These are phyloP conservation scores for Phytophthora pini DNA, from an alignment of 352 stramenopile genomes.

Conservation along the genomic window DNA sequence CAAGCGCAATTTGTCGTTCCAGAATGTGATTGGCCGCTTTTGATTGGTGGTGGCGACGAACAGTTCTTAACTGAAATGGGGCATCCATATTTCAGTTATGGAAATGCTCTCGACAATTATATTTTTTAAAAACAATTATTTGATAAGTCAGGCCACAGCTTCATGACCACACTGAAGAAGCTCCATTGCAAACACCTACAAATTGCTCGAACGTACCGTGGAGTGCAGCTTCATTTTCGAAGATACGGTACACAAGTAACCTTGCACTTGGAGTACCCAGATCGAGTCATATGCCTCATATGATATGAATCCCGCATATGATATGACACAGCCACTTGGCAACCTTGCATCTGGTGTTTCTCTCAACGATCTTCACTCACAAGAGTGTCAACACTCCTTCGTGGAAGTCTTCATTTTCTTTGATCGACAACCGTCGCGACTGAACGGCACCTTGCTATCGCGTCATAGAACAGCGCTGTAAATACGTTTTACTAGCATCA, in stretches of 20 bases:
- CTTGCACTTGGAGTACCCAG: too few species aligned
- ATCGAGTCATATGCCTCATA: background rate
- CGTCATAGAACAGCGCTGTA: conserved; percentile 16
- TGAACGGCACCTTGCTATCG: background rate
- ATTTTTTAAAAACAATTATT: too few species aligned
- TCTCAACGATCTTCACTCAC: conserved; percentile 8
- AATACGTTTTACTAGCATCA: background rate
- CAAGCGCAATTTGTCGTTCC: background rate
- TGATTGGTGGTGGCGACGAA: conserved; percentile 54
- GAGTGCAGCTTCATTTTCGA: too few species aligned
- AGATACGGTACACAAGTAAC: too few species aligned
- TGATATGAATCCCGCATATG: too few species aligned
- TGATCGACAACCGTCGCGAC: too few species aligned
- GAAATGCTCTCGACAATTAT: background rate
- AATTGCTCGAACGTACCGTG: too few species aligned
- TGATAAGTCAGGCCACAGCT: too few species aligned
- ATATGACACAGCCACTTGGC: background rate
- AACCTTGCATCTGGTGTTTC: background rate
- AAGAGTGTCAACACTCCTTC: background rate
- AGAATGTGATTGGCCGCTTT: conserved; percentile 34
- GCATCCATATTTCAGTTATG: conserved; percentile 15
- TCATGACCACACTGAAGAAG: too few species aligned
- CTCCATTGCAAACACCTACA: too few species aligned
- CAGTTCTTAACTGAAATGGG: conserved; percentile 13
- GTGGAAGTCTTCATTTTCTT: too few species aligned